phyloP scores from a whole-genome alignment of 768 basidiomycete species.

The Boletus edulis region DNA sequence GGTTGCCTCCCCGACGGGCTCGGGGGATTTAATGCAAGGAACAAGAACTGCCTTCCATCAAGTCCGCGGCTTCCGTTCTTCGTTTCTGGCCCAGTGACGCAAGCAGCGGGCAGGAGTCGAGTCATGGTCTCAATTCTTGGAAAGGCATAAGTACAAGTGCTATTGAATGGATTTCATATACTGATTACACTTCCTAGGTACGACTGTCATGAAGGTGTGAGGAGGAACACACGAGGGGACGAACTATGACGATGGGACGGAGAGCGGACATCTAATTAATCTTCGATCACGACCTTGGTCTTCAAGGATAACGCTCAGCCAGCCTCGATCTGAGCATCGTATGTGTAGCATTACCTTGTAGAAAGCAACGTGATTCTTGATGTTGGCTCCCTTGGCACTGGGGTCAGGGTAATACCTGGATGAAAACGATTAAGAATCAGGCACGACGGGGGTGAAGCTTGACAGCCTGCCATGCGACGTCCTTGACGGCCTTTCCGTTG shows the following conservation, averaged over 20 bases:
- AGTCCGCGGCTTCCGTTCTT: too few species aligned
- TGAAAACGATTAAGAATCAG: neutral
- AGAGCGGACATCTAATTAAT: neutral
- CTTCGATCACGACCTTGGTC: constrained; percentile 22
- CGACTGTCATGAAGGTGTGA: too few species aligned
- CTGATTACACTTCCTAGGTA: too few species aligned
- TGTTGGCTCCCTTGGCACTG: constrained; percentile 53
- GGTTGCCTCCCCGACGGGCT: neutral
- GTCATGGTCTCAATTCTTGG: neutral
- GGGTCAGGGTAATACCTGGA: constrained; percentile 68
- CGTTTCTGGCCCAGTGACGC: too few species aligned
- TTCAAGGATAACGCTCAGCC: constrained; percentile 2
- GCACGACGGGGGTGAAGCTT: neutral
- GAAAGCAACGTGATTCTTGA: constrained; percentile 71
- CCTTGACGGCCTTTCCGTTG: constrained; percentile 45
- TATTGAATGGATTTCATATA: neutral
- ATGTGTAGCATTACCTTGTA: constrained; percentile 56
- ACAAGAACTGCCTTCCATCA: too few species aligned
- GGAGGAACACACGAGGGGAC: neutral
- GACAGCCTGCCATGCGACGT: constrained; percentile 61
- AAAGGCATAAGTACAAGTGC: neutral
- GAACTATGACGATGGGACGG: too few species aligned
- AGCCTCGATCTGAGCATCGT: neutral
- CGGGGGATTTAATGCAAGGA: neutral
- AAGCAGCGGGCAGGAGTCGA: too few species aligned